phyloP scores from a whole-genome alignment of 768 basidiomycete species.

The Suillus variegatus region DNA sequence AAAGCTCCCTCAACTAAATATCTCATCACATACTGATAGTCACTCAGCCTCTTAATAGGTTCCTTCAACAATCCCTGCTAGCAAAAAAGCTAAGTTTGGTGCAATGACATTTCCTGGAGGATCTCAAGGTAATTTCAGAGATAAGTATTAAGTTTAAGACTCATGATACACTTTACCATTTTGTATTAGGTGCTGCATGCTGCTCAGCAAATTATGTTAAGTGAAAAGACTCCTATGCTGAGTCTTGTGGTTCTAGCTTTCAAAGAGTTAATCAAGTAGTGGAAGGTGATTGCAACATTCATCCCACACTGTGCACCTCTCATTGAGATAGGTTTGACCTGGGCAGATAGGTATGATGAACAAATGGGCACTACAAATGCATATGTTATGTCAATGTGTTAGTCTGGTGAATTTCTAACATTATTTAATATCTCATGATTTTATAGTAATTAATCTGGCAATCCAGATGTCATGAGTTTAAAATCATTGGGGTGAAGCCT shows the following conservation, averaged over 20 bases:
- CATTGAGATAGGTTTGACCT: background rate
- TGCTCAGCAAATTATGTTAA: conserved; percentile 7
- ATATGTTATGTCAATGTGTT: background rate
- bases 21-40: no score
- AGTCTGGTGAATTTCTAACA: background rate
- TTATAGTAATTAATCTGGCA: background rate
- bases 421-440: background rate
- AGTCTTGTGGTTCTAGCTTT: conserved; percentile 1
- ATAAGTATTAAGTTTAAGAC: no score
- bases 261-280: background rate
- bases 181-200: no score
- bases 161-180: no score
- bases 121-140: no score
- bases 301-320: background rate
- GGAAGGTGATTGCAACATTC: background rate
- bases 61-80: no score
- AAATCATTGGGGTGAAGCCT: background rate
- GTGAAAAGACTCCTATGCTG: conserved; percentile 1
- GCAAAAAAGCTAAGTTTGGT: no score
- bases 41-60: no score
- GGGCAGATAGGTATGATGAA: background rate
- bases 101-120: no score
- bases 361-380: background rate
- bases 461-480: background rate
- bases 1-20: no score